Evolutionary conservation across 2,329 filamentous ascomycete genomes (phyloP), one percentile per base, ranked within the genome.

Genomic region (Xylariaceae sp.): DNA sequence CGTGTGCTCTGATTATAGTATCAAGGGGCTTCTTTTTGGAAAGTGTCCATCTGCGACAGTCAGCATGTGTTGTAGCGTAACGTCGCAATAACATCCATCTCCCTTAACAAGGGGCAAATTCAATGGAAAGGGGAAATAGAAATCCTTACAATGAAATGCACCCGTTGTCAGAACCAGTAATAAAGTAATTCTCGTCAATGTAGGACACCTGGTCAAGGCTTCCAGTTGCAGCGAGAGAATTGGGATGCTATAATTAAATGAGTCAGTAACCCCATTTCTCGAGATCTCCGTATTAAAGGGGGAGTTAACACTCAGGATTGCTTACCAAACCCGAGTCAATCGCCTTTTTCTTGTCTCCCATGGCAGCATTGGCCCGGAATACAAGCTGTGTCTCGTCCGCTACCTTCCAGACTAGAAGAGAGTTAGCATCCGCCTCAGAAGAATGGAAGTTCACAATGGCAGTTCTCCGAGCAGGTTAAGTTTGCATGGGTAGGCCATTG

Each of bases 321-420:
- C 59, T 59, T 59, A 63, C 62, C 51, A 63, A 55, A 9, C 61
- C 63, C 30, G 37, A 42, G 23, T 56, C 51, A 34, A 59, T 53
- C 48, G 61, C 50, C 51, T 59, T 83, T 67, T 83, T 84, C 67
- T 82, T 83, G 63, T 82, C 80, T 30, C 80, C 78, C 8, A 76
- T 75, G 44, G 86, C 88, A 60, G 77, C 75, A 48, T 86, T 88
- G 59, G 92, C 93, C 52, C 93, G 88, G 75, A 97, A 99, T 1
- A 97, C 92, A 5, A 99, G 83, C 73, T 99, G 94, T 1, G 89
- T 90, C 76, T 99, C 93, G 69, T 99, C 94, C 3, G 90, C 86
- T 1, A 99, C 92, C 75, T 97, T 97, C 94, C 94, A 99, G 67
- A 96, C 62, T 64, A 52, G 6, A 51, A 44, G 6, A 30, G 13